phyloP scores from a whole-genome alignment of 2,329 filamentous ascomycete genomes.

The Colletotrichum cordylinicola region DNA sequence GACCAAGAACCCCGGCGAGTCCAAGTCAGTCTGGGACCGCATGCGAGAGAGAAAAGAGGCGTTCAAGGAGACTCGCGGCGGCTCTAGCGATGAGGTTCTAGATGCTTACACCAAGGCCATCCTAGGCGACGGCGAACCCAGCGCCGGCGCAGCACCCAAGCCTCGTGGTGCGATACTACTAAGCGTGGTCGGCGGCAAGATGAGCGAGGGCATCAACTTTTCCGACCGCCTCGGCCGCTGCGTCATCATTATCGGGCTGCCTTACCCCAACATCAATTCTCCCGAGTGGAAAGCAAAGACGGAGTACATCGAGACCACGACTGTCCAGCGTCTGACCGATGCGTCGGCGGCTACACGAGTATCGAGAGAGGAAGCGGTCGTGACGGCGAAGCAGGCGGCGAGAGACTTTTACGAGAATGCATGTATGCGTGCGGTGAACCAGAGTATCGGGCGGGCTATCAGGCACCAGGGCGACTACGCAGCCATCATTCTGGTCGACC shows the following conservation, averaged over 20 bases:
- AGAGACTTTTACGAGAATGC: constrained; percentile 91
- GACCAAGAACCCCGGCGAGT: constrained; percentile 28
- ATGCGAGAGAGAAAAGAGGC: constrained; percentile 65
- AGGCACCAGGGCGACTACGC: constrained; percentile 89
- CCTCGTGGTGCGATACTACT: constrained; percentile 77
- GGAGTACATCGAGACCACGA: constrained; percentile 78
- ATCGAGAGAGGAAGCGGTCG: constrained; percentile 35
- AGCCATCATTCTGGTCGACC: constrained; percentile 84
- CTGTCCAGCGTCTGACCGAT: constrained; percentile 39
- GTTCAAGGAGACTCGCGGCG: constrained; percentile 62
- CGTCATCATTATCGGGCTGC: constrained; percentile 89
- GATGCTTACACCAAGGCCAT: constrained; percentile 76
- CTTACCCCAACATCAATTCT: constrained; percentile 88
- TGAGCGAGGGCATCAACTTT: constrained; percentile 99
- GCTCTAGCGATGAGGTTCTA: constrained; percentile 73
- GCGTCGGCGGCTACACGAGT: constrained; percentile 26
- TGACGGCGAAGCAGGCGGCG: constrained; percentile 60
- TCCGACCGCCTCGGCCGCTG: constrained; percentile 88
- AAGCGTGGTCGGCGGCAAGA: constrained; percentile 90
- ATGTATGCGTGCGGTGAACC: constrained; percentile 96
- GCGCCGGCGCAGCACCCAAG: background rate
- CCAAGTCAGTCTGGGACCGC: constrained; percentile 61
- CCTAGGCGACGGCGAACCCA: constrained; percentile 39
- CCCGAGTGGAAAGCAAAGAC: constrained; percentile 94
- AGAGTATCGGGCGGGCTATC: constrained; percentile 93